phyloP scores from a whole-genome alignment of 371 early-diverging fungal genomes.

The Rhizopus delemar region DNA sequence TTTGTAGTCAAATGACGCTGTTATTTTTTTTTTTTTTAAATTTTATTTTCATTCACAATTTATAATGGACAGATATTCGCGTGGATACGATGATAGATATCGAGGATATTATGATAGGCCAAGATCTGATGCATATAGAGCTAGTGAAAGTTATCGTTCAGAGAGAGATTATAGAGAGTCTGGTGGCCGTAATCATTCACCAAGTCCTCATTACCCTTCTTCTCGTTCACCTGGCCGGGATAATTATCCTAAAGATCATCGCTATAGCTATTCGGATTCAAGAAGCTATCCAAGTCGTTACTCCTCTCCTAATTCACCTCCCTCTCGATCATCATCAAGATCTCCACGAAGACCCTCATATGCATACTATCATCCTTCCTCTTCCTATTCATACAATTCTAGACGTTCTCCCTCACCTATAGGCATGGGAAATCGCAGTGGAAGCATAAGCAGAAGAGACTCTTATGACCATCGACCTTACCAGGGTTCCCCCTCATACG shows the following conservation, averaged over 20 bases:
- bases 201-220: constrained; percentile 29
- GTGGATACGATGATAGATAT: constrained; percentile 51
- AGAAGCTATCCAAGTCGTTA: constrained; percentile 22
- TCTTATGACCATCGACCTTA: constrained; percentile 37
- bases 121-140: constrained; percentile 47
- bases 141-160: constrained; percentile 46
- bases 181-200: constrained; percentile 31
- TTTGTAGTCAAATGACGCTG: not conserved
- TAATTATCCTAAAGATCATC: constrained; percentile 8
- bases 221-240: constrained; percentile 31
- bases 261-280: constrained; percentile 27
- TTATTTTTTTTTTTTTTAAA: not conserved
- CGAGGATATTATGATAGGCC: constrained; percentile 48
- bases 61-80: constrained; percentile 44
- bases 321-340: constrained; percentile 35
- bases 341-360: constrained; percentile 42
- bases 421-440: constrained; percentile 14
- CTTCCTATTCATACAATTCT: constrained; percentile 27
- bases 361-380: constrained; percentile 33
- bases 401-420: constrained; percentile 37
- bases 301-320: constrained; percentile 28
- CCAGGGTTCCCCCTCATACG: constrained; percentile 13
- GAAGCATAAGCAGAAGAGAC: constrained; percentile 28
- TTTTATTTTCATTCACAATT: constrained; percentile 7
- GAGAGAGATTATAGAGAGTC: constrained; percentile 43